These are phyloP conservation scores for Trichophyton mentagrophytes DNA, from an alignment of 2,329 filamentous ascomycete species.

Conservation along the genomic window DNA sequence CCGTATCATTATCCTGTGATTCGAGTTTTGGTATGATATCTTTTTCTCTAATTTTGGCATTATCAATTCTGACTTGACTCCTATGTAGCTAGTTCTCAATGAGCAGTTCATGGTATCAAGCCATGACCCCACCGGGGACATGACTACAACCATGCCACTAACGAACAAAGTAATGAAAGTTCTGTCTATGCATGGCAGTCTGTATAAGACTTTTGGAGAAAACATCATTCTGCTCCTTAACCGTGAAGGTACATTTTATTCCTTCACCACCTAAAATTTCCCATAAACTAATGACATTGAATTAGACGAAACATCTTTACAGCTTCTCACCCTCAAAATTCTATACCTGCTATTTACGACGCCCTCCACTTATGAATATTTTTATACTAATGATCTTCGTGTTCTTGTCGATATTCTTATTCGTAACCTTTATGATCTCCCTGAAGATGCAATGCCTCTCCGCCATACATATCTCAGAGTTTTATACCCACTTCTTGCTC, in stretches of 20 bases:
- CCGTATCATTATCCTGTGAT: constrained; percentile 95
- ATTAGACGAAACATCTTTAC: constrained; percentile 69
- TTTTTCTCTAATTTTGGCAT: constrained; percentile 36
- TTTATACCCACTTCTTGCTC: constrained; percentile 74
- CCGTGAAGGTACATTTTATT: constrained; percentile 51
- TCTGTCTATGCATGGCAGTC: constrained; percentile 64
- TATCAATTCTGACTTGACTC: constrained; percentile 13
- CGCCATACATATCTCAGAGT: constrained; percentile 92
- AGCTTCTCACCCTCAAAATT: constrained; percentile 90
- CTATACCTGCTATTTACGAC: constrained; percentile 93
- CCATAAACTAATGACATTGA: background rate
- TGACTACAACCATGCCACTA: constrained; percentile 38
- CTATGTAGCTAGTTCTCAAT: constrained; percentile 72
- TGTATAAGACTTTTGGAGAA: constrained; percentile 89
- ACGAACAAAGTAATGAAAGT: constrained; percentile 93
- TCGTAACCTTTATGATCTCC: constrained; percentile 88
- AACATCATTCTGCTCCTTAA: constrained; percentile 94
- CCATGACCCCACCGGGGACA: constrained; percentile 39
- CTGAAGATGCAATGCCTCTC: constrained; percentile 59
- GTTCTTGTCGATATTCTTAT: constrained; percentile 93
- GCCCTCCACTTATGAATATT: constrained; percentile 85
- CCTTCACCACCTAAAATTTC: background rate
- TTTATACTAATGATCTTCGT: constrained; percentile 93
- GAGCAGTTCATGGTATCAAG: constrained; percentile 90
- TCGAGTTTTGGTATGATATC: constrained; percentile 60